Conservation (phyloP, 2,329 filamentous ascomycete species). For the Didymella arachidicola region DNA sequence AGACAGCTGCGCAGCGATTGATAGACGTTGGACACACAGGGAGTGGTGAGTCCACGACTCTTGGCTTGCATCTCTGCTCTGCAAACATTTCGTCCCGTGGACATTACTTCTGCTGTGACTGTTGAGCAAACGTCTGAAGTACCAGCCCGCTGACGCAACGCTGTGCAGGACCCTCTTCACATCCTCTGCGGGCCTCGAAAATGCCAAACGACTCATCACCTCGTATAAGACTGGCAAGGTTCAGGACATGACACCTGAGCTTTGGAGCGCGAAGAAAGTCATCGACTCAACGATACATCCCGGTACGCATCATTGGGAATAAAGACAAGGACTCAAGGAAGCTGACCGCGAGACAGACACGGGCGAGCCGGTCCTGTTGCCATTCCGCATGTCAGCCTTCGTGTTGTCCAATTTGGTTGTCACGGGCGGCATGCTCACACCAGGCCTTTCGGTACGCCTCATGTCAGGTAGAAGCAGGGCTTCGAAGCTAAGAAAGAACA, state of each 20-base stretch:
- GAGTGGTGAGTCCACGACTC: constrained; percentile 52
- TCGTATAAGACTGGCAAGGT: constrained; percentile 87
- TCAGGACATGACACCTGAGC: constrained; percentile 81
- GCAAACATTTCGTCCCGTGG: neutral
- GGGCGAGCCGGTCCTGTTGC: constrained; percentile 87
- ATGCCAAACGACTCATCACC: constrained; percentile 82
- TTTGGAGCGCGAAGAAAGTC: constrained; percentile 97
- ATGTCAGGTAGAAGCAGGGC: constrained; percentile 3
- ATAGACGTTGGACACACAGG: constrained; percentile 12
- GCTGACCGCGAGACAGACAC: constrained; percentile 69
- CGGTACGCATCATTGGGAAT: constrained; percentile 62
- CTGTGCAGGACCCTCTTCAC: constrained; percentile 80
- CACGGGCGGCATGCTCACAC: constrained; percentile 96
- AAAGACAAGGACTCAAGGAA: neutral
- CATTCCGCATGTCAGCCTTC: constrained; percentile 97
- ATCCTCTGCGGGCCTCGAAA: constrained; percentile 77
- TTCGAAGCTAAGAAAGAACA: constrained; percentile 48
- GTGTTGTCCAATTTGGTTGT: constrained; percentile 93
- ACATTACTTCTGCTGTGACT: neutral
- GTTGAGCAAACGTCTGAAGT: neutral
- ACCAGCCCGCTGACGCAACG: constrained; percentile 27
- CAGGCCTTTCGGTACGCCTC: constrained; percentile 72
- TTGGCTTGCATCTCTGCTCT: constrained; percentile 22
- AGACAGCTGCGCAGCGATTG: constrained; percentile 52
- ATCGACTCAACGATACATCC: constrained; percentile 96